Evolutionary conservation across 2,329 filamentous ascomycete species (phyloP).

Genomic region (Pseudocercospora fuligena): DNA sequence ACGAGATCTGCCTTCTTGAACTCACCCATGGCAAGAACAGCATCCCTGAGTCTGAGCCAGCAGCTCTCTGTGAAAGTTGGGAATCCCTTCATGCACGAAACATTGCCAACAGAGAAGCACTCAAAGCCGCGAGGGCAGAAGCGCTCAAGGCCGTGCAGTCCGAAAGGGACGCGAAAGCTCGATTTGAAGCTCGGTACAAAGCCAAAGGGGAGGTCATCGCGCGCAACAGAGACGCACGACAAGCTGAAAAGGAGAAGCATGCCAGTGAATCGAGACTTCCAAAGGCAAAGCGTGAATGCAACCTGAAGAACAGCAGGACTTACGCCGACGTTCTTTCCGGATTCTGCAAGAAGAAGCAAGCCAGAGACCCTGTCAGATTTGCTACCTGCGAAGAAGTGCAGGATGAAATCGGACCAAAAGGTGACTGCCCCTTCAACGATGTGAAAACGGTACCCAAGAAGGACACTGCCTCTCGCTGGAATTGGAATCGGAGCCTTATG

Average conservation of each 20-base stretch:
- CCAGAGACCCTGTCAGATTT: background rate
- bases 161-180: background rate
- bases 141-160: background rate
- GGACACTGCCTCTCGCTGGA: background rate
- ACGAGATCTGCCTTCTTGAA: background rate
- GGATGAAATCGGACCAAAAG: background rate
- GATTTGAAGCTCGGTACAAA: background rate
- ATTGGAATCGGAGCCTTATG: background rate
- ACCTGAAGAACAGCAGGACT: background rate
- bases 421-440: background rate
- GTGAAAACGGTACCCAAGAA: background rate
- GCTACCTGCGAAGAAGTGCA: background rate
- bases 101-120: background rate
- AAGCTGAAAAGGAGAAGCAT: background rate
- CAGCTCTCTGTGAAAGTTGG: background rate
- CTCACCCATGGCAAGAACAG: background rate
- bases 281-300: background rate
- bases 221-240: background rate
- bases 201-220: background rate
- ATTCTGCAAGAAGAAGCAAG: background rate
- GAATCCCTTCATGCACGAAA: background rate
- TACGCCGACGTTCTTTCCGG: background rate
- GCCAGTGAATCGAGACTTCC: background rate
- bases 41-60: background rate
- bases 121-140: background rate